Conservation (phyloP, 108 stramenopile species). For the Pseudonitzschia pungens region DNA sequence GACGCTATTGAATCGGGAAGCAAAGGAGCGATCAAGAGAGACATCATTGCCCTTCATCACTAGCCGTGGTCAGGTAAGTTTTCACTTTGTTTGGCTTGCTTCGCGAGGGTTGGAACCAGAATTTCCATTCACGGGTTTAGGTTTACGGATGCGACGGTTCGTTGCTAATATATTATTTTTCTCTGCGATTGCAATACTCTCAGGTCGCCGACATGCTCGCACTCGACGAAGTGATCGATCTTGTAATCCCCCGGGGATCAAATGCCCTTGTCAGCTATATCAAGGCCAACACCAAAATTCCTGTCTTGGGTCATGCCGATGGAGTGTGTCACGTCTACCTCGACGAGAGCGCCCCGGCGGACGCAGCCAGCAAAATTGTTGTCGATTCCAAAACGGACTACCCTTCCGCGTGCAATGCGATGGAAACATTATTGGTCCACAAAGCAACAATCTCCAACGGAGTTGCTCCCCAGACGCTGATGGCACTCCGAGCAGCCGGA, state of each 20-base stretch:
- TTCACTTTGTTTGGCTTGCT: not conserved
- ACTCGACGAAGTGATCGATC: constrained; percentile 92
- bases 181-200: not conserved
- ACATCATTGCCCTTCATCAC: constrained; percentile 92
- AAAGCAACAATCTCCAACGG: constrained; percentile 69
- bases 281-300: constrained; percentile 91
- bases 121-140: too few relatives aligned
- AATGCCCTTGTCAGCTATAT: constrained; percentile 89
- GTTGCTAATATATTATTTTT: too few relatives aligned
- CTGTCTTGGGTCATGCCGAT: constrained; percentile 98
- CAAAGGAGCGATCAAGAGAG: constrained; percentile 74
- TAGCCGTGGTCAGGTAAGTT: constrained; percentile 79
- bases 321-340: constrained; percentile 98
- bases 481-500: constrained; percentile 78
- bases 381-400: constrained; percentile 98
- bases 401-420: constrained; percentile 98
- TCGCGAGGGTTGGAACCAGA: not conserved
- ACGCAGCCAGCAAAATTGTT: constrained; percentile 62
- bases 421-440: constrained; percentile 96
- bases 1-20: constrained; percentile 89
- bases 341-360: constrained; percentile 77
- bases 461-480: constrained; percentile 66
- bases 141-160: not conserved
- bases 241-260: constrained; percentile 97
- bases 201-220: constrained; percentile 82